A percentile compares a stretch with the other conserved stretches of the same genome.
These are phyloP conservation scores for Fusarium sambucinum DNA, from an alignment of 2,329 filamentous ascomycete species.

Conservation along the genomic window DNA sequence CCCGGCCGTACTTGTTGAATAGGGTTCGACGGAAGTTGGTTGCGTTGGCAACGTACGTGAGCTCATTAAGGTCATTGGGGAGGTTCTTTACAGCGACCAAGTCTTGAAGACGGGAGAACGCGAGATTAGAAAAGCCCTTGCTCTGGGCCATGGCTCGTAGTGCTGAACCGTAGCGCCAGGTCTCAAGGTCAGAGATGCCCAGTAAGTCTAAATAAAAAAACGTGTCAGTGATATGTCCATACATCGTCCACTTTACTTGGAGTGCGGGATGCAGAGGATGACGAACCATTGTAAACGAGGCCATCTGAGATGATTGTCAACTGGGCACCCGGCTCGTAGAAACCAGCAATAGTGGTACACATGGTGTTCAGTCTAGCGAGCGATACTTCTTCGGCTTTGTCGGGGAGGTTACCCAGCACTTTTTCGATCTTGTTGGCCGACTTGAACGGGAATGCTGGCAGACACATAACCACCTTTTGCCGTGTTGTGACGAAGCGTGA, in stretches of 20 bases:
- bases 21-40: background rate
- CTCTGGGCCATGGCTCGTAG: background rate
- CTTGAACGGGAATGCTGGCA: background rate
- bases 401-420: background rate
- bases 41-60: background rate
- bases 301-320: background rate
- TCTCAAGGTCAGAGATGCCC: background rate
- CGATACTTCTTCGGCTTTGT: background rate
- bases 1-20: background rate
- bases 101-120: background rate
- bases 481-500: background rate
- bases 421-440: background rate
- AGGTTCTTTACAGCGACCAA: background rate
- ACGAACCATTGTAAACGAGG: background rate
- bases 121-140: background rate
- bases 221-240: background rate
- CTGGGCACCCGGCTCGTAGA: background rate
- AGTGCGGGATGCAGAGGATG: background rate
- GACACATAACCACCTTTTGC: background rate
- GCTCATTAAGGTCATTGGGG: background rate
- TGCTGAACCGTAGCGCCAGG: background rate
- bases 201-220: background rate
- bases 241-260: no score
- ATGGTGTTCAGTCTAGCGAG: background rate
- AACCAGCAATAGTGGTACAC: background rate